phyloP scores from a whole-genome alignment of 306 rosid genomes.

The Carpinus viminea region DNA sequence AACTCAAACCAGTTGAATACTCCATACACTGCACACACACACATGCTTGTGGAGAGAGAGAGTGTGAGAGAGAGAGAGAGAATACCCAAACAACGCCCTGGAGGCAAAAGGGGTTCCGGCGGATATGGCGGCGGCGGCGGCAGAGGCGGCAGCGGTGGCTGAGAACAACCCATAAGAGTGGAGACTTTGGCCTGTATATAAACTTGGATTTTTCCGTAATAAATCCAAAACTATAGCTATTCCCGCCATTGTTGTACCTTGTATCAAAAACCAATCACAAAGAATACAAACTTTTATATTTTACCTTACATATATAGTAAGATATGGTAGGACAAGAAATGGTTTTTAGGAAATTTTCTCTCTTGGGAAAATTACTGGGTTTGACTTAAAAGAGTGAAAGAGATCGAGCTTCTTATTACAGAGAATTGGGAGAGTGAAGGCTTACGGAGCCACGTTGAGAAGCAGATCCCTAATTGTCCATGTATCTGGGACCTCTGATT shows the following conservation, averaged over 20 bases:
- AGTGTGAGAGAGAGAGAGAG: slow-evolving; percentile 13
- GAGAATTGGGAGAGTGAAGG: not conserved
- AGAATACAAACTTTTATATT: slow-evolving; percentile 8
- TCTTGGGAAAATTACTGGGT: not conserved
- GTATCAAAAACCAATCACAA: slow-evolving; percentile 22
- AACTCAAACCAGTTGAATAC: not conserved
- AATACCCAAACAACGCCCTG: slow-evolving; percentile 61
- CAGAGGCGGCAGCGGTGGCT: slow-evolving; percentile 56
- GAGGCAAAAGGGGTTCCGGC: slow-evolving; percentile 60
- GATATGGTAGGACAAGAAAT: not conserved
- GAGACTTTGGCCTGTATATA: slow-evolving; percentile 30
- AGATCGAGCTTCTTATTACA: not conserved
- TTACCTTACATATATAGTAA: not conserved
- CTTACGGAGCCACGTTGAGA: not conserved
- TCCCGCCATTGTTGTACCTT: slow-evolving; percentile 66
- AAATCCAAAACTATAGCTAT: slow-evolving; percentile 71
- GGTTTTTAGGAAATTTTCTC: not conserved
- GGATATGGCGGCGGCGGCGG: slow-evolving; percentile 59
- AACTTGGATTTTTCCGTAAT: slow-evolving; percentile 54
- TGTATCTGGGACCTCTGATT: too few species aligned
- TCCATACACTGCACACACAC: too few species aligned
- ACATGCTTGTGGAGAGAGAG: not conserved
- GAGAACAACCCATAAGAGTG: slow-evolving; percentile 68
- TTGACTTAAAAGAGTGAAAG: not conserved
- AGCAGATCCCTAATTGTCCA: too few species aligned